Conservation (phyloP, 1,284 basidiomycete genomes). For the Cryptococcus sp. region DNA sequence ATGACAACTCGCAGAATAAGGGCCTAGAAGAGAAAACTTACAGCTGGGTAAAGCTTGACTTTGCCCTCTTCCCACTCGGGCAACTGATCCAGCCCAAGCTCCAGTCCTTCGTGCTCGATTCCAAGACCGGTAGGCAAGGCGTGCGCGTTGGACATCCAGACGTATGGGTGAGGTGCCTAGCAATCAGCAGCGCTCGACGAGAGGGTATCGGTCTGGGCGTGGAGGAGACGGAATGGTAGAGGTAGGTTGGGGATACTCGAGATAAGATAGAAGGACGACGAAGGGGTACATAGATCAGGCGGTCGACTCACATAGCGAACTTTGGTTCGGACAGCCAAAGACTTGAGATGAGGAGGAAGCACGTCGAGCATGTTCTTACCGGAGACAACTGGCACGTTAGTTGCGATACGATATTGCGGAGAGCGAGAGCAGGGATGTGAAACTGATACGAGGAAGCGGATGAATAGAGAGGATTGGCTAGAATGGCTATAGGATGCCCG, state of each 20-base stretch:
- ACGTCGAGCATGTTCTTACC: constrained; percentile 82
- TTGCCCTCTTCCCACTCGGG: constrained; percentile 67
- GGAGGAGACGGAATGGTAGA: not conserved
- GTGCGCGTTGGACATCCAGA: constrained; percentile 74
- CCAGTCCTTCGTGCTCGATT: constrained; percentile 67
- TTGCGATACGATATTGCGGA: too few species aligned
- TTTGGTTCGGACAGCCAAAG: constrained; percentile 67
- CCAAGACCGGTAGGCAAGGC: constrained; percentile 70
- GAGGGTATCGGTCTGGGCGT: not conserved
- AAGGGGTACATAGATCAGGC: too few species aligned
- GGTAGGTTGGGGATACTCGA: too few species aligned
- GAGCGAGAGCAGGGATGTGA: too few species aligned
- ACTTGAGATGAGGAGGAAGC: constrained; percentile 67
- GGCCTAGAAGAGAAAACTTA: constrained; percentile 41
- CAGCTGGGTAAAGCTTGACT: constrained; percentile 64
- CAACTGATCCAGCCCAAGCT: constrained; percentile 59
- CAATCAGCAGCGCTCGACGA: not conserved
- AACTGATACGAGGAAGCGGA: too few species aligned
- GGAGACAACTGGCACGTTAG: constrained; percentile 46
- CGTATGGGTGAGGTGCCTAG: constrained; percentile 65
- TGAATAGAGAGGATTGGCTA: too few species aligned
- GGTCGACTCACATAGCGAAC: constrained; percentile 55
- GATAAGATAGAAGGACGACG: too few species aligned
- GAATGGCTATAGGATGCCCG: too few species aligned
- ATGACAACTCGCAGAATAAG: too few species aligned